phyloP scores from a whole-genome alignment of 2,329 filamentous ascomycete species.

The Thielaviopsis euricoi region DNA sequence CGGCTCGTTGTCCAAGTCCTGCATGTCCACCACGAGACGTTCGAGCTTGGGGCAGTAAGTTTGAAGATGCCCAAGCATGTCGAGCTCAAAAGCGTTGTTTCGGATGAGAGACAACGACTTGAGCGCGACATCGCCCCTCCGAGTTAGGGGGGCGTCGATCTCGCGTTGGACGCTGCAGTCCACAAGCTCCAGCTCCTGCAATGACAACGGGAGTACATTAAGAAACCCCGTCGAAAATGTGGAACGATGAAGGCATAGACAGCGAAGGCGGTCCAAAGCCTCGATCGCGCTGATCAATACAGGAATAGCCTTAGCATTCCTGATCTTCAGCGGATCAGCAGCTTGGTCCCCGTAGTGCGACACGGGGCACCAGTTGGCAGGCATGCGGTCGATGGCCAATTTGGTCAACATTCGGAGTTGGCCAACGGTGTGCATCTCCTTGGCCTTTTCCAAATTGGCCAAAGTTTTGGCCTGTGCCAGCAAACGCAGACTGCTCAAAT shows the following conservation, averaged over 20 bases:
- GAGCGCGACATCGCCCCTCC: background rate
- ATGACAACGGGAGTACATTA: background rate
- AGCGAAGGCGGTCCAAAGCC: background rate
- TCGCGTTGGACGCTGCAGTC: background rate
- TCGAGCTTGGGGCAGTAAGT: conserved; percentile 53
- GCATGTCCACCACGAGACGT: conserved; percentile 59
- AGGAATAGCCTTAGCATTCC: background rate
- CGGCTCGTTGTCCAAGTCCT: conserved; percentile 62
- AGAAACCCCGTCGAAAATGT: background rate
- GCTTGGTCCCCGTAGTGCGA: background rate
- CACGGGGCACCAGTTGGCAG: background rate
- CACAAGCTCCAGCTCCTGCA: background rate
- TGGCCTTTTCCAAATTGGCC: background rate
- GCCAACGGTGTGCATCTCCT: background rate
- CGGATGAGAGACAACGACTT: conserved; percentile 50
- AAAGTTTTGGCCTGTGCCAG: background rate
- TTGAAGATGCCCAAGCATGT: conserved; percentile 53
- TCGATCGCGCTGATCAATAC: background rate
- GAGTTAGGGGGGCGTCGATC: background rate
- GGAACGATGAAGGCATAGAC: background rate
- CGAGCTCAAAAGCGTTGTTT: conserved; percentile 62
- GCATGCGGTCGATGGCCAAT: background rate
- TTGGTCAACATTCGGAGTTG: background rate
- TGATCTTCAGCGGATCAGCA: background rate
- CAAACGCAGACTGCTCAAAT: background rate